Evolutionary conservation across 805 yeast species (phyloP), one percentile per base, ranked within the genome.

Genomic region (Saccharomycodes ludwigii): DNA sequence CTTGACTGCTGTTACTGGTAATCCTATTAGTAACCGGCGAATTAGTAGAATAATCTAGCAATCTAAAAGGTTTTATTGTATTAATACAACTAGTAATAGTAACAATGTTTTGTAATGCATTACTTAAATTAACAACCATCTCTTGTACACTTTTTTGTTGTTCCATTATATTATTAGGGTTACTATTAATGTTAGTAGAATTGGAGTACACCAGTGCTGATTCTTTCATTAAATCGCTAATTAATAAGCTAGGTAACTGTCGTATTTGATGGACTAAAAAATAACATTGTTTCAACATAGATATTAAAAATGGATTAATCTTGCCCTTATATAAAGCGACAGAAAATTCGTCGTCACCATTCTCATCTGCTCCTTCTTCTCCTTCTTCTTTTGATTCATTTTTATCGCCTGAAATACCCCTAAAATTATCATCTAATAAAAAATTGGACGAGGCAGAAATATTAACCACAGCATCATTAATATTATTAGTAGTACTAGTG

Each of bases 61-160:
- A 41, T 27, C 44, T 48, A 22, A 48, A 43, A 4, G 58, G 57
- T 20, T 50, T 47, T 18, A 52, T 40, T 41, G 48, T 36, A 26
- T 39, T 46, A 15, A 52, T 33, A 16, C 50, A 39, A 31, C 54
- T 48, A 11, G 53, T 46, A 3, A 50, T 50, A 24, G 51, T 56
- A 6, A 52, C 48, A 29, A 53, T 36, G 21, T 50, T 54, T 33
- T 50, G 50, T 54, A 52, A 47, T 6, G 54, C 46, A 31, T 50
- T 48, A 0, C 57, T 52, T 29, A 53, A 34, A 21, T 42, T 39
- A 9, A 53, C 46, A 4, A 53, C 52, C n/a, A 48, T 34, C 6
- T 40, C 44, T 31, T 49, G 58, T 3, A 54, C 41, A 18, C 41
- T 19, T 11, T 20, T 18, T 35, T 36, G 19, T n/a, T n/a, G n/a